A percentile compares a stretch with the other conserved stretches of the same genome.
Evolutionary conservation across 2,329 filamentous ascomycete genomes (phyloP).

Genomic region (Cladosporium sp.): DNA sequence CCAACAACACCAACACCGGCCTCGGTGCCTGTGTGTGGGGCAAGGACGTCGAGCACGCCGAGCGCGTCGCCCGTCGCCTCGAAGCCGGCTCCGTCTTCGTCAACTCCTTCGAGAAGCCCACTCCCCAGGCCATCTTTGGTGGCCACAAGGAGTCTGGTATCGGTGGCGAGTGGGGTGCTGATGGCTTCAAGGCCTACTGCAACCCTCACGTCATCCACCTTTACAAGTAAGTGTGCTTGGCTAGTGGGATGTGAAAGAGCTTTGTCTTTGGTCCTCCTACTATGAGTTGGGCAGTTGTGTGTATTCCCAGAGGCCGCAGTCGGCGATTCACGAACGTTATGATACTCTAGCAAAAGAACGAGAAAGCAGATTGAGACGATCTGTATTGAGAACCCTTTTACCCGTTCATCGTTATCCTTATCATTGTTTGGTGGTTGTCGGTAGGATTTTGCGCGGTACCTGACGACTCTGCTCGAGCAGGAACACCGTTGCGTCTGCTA

Average conservation of each 20-base stretch:
- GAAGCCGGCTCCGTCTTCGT: slow-evolving; percentile 59
- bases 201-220: slow-evolving; percentile 50
- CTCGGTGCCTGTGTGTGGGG: slow-evolving; percentile 57
- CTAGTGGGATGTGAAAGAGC: background rate
- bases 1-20: slow-evolving; percentile 52
- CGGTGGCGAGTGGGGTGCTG: slow-evolving; percentile 57
- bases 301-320: background rate
- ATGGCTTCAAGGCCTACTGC: slow-evolving; percentile 48
- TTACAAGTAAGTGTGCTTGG: slow-evolving; percentile 38
- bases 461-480: background rate
- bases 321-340: background rate
- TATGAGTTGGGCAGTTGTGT: background rate
- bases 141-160: slow-evolving; percentile 70
- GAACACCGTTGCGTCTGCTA: background rate
- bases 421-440: background rate
- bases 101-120: slow-evolving; percentile 53
- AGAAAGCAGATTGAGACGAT: background rate
- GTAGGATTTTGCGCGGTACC: background rate
- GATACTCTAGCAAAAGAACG: background rate
- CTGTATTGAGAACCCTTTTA: background rate
- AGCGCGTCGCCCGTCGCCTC: slow-evolving; percentile 49
- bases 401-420: background rate
- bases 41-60: slow-evolving; percentile 50
- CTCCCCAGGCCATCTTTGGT: slow-evolving; percentile 59
- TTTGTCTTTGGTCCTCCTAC: background rate